Conservation (phyloP, 169 alveolate genomes). For the Plasmodium chabaudi region DNA sequence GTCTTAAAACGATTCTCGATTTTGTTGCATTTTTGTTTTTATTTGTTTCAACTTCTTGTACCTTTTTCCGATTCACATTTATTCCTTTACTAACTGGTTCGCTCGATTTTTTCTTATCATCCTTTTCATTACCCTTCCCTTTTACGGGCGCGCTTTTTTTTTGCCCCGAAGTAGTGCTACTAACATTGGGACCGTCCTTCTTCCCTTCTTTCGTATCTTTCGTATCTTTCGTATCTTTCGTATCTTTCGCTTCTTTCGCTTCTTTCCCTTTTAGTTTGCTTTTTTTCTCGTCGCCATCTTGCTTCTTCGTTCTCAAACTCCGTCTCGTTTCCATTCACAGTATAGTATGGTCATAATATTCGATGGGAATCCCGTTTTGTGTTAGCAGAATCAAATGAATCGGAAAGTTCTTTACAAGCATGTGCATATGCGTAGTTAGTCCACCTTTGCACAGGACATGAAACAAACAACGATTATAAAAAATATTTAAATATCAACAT, state of each 20-base stretch:
- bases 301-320: conserved; percentile 12
- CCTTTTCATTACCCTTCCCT: not conserved
- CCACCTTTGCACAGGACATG: too few species aligned
- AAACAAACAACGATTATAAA: not conserved
- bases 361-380: too few species aligned
- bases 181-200: not conserved
- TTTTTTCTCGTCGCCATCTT: not conserved
- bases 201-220: not conserved
- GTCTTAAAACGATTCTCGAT: not conserved
- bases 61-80: not conserved
- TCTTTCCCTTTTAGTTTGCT: not conserved
- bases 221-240: not conserved
- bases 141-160: not conserved
- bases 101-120: not conserved
- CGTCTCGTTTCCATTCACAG: conserved; percentile 52
- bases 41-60: not conserved
- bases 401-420: too few species aligned
- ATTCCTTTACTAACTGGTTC: not conserved
- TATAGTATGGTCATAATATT: too few species aligned
- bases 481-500: not conserved
- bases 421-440: too few species aligned
- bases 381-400: not conserved
- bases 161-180: not conserved
- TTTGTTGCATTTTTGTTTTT: not conserved
- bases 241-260: not conserved